Evolutionary conservation across 169 alveolate genomes (phyloP), one percentile per base, ranked within the genome.

Genomic region (Plasmodium vivax): DNA sequence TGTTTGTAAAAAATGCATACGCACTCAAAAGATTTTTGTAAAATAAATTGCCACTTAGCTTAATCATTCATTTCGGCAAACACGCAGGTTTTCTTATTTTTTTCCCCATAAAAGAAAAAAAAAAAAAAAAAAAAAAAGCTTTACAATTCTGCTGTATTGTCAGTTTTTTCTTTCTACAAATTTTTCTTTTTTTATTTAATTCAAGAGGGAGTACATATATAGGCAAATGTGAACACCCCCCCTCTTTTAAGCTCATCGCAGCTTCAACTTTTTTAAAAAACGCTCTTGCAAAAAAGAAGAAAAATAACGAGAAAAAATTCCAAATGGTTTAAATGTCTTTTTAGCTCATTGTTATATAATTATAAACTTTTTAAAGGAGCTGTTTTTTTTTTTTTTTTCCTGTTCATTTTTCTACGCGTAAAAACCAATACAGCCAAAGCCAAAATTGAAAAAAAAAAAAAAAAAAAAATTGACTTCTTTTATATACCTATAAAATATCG

Each of bases 241-340:
- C 12, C 38, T 27, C 2, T 56, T 62, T 5, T 41, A 84, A 36
- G 45, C 41, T 16, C 71, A 68, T 54, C 54, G 2, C n/a, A 38
- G 45, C 77, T 10, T 83, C 51, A 19, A 68, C 77, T 36, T 38
- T 84, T 84, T 84, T 71, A 23, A 68, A 68, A 68, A 68, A 43
- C 30, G 43, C 14, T 14, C 16, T 27, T 36, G 41, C 32, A 12
- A 27, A 16, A 71, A 84, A 68, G 38, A 68, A 68, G 38, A 30
- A 23, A 68, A 23, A 68, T 9, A 27, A 84, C 10, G 27, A 36
- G 51, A 68, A 38, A 82, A 62, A 19, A 82, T 19, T 68, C 34
- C 43, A 84, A 27, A 38, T 41, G 30, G 30, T 68, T 68, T 68
- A 84, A 51, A 82, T 82, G 62, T 72, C 82, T 84, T 71, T 84